Percentiles rank a stretch among this genome's conserved stretches.
These are phyloP conservation scores for Fusarium continuum DNA, from an alignment of 2,329 filamentous ascomycete species.

Conservation along the genomic window DNA sequence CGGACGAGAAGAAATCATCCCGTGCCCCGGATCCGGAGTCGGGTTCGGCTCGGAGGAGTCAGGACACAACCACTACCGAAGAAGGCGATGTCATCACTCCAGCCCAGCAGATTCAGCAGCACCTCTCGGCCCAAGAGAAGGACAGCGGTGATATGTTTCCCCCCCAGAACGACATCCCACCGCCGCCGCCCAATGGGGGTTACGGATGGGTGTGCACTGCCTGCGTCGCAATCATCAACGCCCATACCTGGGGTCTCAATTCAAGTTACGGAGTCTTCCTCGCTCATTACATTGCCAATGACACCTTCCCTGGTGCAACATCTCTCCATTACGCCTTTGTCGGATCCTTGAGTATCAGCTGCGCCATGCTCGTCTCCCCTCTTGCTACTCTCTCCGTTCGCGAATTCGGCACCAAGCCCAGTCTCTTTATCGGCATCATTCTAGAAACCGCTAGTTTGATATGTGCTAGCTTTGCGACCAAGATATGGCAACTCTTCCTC, in stretches of 20 bases:
- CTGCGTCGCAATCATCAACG: conserved; percentile 63
- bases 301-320: conserved; percentile 70
- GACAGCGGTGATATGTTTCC: conserved; percentile 19
- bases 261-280: conserved; percentile 61
- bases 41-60: conserved; percentile 17
- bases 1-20: conserved; percentile 34
- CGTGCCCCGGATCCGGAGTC: conserved; percentile 14
- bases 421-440: conserved; percentile 70
- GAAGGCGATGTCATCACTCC: conserved; percentile 36
- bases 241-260: conserved; percentile 80
- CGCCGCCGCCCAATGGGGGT: conserved; percentile 65
- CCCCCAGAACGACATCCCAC: conserved; percentile 26
- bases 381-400: conserved; percentile 70
- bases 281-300: conserved; percentile 64
- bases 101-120: conserved; percentile 12
- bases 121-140: conserved; percentile 11
- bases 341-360: conserved; percentile 56
- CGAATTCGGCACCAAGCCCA: conserved; percentile 68
- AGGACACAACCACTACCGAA: conserved; percentile 34
- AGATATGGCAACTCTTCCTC: conserved; percentile 80
- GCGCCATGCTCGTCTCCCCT: conserved; percentile 73
- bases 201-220: conserved; percentile 60
- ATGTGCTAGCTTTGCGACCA: conserved; percentile 72
- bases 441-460: conserved; percentile 73
- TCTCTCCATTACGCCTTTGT: conserved; percentile 78